phyloP scores from a whole-genome alignment of 345 rosid species.

The Leavenworthia alabamica region DNA sequence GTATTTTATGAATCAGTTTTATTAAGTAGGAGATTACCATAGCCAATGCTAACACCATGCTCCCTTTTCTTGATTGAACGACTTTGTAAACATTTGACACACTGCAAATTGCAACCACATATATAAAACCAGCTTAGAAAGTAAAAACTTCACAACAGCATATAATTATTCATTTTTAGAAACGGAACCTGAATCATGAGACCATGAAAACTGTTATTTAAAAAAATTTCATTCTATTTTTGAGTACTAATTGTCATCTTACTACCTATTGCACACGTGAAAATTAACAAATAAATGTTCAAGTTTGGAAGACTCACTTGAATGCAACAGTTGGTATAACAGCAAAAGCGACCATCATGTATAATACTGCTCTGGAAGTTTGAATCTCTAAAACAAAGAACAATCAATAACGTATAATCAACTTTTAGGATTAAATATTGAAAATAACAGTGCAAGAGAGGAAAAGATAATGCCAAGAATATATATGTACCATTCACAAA shows the following conservation, averaged over 20 bases:
- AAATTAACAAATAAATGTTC: not conserved
- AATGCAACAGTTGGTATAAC: conserved; percentile 77
- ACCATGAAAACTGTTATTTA: not conserved
- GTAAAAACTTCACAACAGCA: not conserved
- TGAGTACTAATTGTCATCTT: not conserved
- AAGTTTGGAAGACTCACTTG: conserved; percentile 57
- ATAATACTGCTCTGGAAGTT: conserved; percentile 58
- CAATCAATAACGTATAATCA: not conserved
- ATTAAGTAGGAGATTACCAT: too few species aligned
- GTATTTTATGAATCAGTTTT: too few species aligned
- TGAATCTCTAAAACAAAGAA: conserved; percentile 45
- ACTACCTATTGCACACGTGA: not conserved
- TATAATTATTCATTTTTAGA: not conserved
- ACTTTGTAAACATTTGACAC: conserved; percentile 74
- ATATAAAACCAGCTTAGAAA: not conserved
- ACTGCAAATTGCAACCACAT: conserved; percentile 37
- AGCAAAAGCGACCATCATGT: conserved; percentile 60
- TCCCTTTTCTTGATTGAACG: conserved; percentile 77
- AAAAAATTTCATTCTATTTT: not conserved
- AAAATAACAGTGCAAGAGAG: not conserved
- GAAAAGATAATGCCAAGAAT: not conserved
- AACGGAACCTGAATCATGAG: not conserved
- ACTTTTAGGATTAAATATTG: not conserved
- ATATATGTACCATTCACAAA: conserved; percentile 53
- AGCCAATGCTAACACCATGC: conserved; percentile 82